Base-by-base conservation (phyloP, 2,329 filamentous ascomycete genomes). In the Whalleya microplaca region DNA sequence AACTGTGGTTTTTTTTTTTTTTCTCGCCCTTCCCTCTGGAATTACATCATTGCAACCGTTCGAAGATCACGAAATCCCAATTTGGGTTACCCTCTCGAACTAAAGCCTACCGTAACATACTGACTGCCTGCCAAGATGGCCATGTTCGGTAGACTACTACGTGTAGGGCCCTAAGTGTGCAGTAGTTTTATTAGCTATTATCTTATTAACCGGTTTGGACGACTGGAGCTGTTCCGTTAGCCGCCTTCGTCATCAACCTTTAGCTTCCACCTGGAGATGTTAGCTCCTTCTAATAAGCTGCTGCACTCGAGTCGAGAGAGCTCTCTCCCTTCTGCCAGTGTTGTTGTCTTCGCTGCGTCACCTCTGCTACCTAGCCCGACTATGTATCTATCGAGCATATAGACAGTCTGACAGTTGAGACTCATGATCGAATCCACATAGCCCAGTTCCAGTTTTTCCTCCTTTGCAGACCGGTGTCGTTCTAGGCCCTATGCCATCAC, bases 241-340 rank as follows among this genome's bases (percentile, higher is more conserved):
- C 62, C 56, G 58, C 63, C 54, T 62, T 62, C 63, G 61, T 65
- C 65, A 64, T 66, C 55, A 63, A 58, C 54, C 48, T 58, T 55
- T 47, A 37, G 46, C 58, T 46, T 51, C 37, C 20, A 29, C 14
- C 21, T 45, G 47, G 44, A 16, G 32, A 41, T 19, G 51, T 55
- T 56, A 55, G 45, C 43, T 54, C 46, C 29, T 56, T 43, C 45
- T 32, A 53, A 51, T 45, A n/a, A 32, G 40, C n/a, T n/a, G n/a
- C n/a, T n/a, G n/a, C n/a, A n/a, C n/a, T 47, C 27, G 43, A 53
- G 19, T 53, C 48, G 20, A 46, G 41, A 45, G 20, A 19, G 40
- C 27, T 45, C 44, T 48, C 23, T 41, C 41, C 21, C 43, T 37
- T 37, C 32, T 37, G 32, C 14, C 14, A 37, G 3, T 37, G 3